phyloP scores from a whole-genome alignment of 495 filamentous ascomycete genomes.

The Aspergillus hancockii region DNA sequence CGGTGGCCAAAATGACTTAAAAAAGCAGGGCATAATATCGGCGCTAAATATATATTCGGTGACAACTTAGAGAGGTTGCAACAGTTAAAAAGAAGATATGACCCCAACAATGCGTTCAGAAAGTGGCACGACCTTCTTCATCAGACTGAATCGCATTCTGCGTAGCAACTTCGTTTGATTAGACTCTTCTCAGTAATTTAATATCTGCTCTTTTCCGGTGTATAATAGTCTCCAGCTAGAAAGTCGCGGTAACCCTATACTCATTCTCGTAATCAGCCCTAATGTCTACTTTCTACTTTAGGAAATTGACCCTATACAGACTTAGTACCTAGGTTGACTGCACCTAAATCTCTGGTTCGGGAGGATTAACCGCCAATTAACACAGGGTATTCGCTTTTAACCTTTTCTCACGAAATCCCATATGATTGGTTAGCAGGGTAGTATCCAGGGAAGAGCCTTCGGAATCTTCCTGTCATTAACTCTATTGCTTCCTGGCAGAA shows the following conservation, averaged over 20 bases:
- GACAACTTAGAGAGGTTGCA: not conserved
- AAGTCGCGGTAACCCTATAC: no score
- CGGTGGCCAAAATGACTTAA: not conserved
- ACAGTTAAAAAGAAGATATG: not conserved
- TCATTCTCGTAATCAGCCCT: not conserved
- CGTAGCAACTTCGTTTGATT: no score
- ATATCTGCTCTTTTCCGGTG: no score
- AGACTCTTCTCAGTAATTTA: no score
- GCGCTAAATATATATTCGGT: not conserved
- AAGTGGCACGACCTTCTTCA: not conserved
- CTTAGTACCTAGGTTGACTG: not conserved
- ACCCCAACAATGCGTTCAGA: not conserved
- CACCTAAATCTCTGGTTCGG: not conserved
- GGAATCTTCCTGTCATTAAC: not conserved
- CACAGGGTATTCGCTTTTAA: not conserved
- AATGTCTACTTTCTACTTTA: not conserved
- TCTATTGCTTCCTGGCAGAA: not conserved
- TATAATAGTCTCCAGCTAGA: no score
- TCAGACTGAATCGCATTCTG: not conserved
- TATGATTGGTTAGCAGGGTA: not conserved
- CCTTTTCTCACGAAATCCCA: not conserved
- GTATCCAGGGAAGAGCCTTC: no score
- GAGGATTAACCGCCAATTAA: not conserved
- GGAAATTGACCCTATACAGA: not conserved
- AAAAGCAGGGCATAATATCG: not conserved